phyloP scores from a whole-genome alignment of 805 yeast species.

The Lipomyces japonicus region DNA sequence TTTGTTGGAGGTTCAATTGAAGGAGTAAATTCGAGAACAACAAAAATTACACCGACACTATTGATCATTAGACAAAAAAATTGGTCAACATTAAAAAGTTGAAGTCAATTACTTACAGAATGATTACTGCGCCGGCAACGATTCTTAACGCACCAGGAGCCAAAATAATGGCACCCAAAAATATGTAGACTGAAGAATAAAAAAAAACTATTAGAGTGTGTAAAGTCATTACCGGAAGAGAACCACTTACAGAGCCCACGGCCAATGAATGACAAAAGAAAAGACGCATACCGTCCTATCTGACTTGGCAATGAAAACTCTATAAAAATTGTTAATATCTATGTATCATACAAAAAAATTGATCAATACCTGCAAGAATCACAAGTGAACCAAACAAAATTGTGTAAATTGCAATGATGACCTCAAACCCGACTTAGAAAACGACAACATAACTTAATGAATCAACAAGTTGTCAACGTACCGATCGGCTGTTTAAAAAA shows the following conservation, averaged over 20 bases:
- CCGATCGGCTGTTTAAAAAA: not conserved
- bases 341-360: not conserved
- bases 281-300: slow-evolving; percentile 49
- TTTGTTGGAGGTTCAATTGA: slow-evolving; percentile 76
- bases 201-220: not conserved
- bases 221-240: not conserved
- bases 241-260: slow-evolving; percentile 58
- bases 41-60: slow-evolving; percentile 54
- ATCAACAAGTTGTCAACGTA: not conserved
- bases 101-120: slow-evolving; percentile 34
- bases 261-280: slow-evolving; percentile 63
- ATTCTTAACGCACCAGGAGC: slow-evolving; percentile 55
- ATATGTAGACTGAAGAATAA: slow-evolving; percentile 45
- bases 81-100: not conserved
- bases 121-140: slow-evolving; percentile 56
- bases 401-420: slow-evolving; percentile 35
- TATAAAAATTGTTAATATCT: slow-evolving; percentile 12
- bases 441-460: not conserved
- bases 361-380: slow-evolving; percentile 18
- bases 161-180: slow-evolving; percentile 49
- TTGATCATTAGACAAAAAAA: not conserved
- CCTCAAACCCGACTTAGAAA: slow-evolving; percentile 16
- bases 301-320: slow-evolving; percentile 53
- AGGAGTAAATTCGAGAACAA: slow-evolving; percentile 66
- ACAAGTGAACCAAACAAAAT: slow-evolving; percentile 35